A percentile compares a stretch with the other conserved stretches of the same genome.
Evolutionary conservation across 2,329 filamentous ascomycete species (phyloP).

Genomic region (Aureobasidium sp.): DNA sequence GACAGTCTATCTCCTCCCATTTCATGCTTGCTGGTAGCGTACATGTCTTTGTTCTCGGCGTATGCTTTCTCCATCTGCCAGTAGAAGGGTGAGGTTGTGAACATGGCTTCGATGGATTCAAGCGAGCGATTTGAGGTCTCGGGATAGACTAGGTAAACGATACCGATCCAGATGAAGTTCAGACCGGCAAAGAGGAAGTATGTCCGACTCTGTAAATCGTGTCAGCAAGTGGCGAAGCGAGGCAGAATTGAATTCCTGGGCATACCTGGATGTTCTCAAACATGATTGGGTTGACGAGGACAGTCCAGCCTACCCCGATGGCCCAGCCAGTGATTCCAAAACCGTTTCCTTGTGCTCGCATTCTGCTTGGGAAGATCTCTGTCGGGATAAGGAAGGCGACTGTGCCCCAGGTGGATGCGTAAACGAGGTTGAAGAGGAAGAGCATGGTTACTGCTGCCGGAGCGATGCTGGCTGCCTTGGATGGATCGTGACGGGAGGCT

Average conservation of each 20-base stretch:
- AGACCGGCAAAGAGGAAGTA: conserved; percentile 46
- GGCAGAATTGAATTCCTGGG: not conserved
- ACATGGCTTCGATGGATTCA: conserved; percentile 44
- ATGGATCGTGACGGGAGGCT: conserved; percentile 29
- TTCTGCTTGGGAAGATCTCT: conserved; percentile 49
- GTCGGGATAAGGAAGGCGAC: conserved; percentile 45
- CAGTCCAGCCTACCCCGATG: conserved; percentile 48
- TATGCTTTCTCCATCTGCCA: conserved; percentile 40
- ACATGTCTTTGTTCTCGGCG: conserved; percentile 15
- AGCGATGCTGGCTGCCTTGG: conserved; percentile 32
- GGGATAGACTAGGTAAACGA: conserved; percentile 43
- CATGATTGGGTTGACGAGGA: conserved; percentile 47
- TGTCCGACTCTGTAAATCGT: conserved; percentile 36
- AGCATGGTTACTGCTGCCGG: conserved; percentile 42
- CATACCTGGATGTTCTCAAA: conserved; percentile 34
- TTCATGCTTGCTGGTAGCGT: not conserved
- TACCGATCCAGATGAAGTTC: conserved; percentile 44
- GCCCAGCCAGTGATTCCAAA: conserved; percentile 54
- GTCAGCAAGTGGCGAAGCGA: not conserved
- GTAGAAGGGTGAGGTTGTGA: conserved; percentile 40
- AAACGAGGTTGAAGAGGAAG: conserved; percentile 45
- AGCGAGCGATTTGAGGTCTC: conserved; percentile 40
- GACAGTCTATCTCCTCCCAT: not conserved
- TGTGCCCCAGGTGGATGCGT: conserved; percentile 44
- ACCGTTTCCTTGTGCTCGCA: conserved; percentile 52